phyloP scores from a whole-genome alignment of 1,284 basidiomycete species.

The Sanghuangporus baumii region DNA sequence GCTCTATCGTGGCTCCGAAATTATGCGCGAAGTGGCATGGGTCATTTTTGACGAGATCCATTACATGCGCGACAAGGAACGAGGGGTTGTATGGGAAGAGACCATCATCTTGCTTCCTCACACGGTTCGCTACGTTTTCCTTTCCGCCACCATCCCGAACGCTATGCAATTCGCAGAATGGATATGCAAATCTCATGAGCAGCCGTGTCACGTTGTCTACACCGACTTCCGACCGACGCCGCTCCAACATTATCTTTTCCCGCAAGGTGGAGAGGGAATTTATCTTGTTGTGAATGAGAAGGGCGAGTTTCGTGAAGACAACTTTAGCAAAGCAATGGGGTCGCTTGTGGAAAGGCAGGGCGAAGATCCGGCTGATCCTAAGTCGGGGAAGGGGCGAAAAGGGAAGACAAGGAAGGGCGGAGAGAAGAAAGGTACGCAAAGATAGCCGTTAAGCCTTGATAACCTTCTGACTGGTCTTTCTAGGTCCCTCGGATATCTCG shows the following conservation, averaged over 20 bases:
- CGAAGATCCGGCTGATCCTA: conserved; percentile 90
- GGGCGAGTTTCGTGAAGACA: conserved; percentile 95
- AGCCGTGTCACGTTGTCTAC: conserved; percentile 99
- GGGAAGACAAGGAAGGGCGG: conserved; percentile 86
- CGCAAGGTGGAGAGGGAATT: conserved; percentile 93
- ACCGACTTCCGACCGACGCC: conserved; percentile 99
- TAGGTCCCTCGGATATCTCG: conserved; percentile 91
- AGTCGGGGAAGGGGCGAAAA: conserved; percentile 77
- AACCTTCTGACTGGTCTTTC: not conserved
- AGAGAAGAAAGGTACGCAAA: conserved; percentile 70
- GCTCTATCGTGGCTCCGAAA: conserved; percentile 97
- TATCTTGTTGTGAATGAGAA: conserved; percentile 98
- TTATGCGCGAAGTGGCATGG: conserved; percentile 99
- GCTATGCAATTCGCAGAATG: conserved; percentile 99
- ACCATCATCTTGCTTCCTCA: conserved; percentile 98
- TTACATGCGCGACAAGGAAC: conserved; percentile 98
- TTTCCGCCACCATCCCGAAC: conserved; percentile 99
- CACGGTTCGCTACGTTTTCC: conserved; percentile 95
- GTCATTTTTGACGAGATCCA: conserved; percentile 99
- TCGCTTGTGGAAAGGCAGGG: conserved; percentile 80
- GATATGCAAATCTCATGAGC: conserved; percentile 96
- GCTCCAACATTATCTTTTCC: conserved; percentile 97
- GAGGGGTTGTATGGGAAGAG: conserved; percentile 84
- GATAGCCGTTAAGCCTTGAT: conserved; percentile 7
- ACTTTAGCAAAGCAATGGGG: conserved; percentile 98